A percentile compares a stretch with the other conserved stretches of the same genome.
Evolutionary conservation across 2,329 filamentous ascomycete species (phyloP).

Genomic region (Alternaria hordeiaustralica): DNA sequence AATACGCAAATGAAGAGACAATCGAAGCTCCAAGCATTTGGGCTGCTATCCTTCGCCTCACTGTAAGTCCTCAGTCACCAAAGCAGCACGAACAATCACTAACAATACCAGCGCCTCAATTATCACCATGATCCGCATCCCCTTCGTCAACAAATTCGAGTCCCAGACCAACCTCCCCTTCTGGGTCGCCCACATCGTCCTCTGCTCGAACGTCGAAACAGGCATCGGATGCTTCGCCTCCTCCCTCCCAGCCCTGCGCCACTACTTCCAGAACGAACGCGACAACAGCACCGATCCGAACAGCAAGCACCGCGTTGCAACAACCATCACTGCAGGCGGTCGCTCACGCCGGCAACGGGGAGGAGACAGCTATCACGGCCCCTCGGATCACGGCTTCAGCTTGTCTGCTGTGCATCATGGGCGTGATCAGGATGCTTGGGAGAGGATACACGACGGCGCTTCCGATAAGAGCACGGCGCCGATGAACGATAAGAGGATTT

Average conservation of each 20-base stretch:
- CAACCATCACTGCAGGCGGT: neutral
- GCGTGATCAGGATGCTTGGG: slow-evolving; percentile 22
- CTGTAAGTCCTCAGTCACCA: slow-evolving; percentile 9
- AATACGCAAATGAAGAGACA: slow-evolving; percentile 33
- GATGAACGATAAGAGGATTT: slow-evolving; percentile 17
- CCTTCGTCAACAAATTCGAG: slow-evolving; percentile 31
- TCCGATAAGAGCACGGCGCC: slow-evolving; percentile 21
- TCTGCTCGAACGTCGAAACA: slow-evolving; percentile 34
- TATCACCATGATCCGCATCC: slow-evolving; percentile 27
- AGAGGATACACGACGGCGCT: slow-evolving; percentile 22
- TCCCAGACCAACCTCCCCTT: slow-evolving; percentile 22
- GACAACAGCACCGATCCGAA: slow-evolving; percentile 20
- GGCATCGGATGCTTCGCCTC: slow-evolving; percentile 31
- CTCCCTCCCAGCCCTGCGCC: slow-evolving; percentile 25
- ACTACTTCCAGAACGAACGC: slow-evolving; percentile 16
- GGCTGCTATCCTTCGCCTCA: slow-evolving; percentile 27
- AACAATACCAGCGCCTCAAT: slow-evolving; percentile 13
- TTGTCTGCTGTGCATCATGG: slow-evolving; percentile 19
- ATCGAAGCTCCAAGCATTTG: slow-evolving; percentile 28
- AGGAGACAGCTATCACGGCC: slow-evolving; percentile 9
- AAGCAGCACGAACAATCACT: neutral
- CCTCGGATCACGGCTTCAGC: slow-evolving; percentile 22
- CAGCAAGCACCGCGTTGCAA: neutral
- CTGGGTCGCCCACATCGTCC: slow-evolving; percentile 31
- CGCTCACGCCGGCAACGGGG: neutral